Percentiles rank a stretch among this genome's conserved stretches.
phyloP scores from a whole-genome alignment of 345 rosid species.

The Eucalyptus tenuipes region DNA sequence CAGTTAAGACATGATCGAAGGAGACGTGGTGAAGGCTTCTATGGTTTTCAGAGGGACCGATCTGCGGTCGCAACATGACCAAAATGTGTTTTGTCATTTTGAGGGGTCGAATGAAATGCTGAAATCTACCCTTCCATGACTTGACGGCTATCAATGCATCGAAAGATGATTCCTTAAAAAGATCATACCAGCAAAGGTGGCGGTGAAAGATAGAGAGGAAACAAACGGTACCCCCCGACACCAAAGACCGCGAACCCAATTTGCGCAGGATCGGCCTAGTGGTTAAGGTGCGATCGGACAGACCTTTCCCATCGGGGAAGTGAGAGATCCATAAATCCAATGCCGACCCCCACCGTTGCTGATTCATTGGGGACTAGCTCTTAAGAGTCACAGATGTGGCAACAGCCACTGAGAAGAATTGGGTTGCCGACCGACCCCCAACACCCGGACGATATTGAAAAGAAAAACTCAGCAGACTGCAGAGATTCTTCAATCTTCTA shows the following conservation, averaged over 20 bases:
- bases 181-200: neutral
- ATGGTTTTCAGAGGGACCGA: neutral
- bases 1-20: accelerated
- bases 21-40: neutral
- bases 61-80: neutral
- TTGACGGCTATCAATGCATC: neutral
- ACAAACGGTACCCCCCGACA: neutral
- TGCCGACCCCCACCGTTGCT: neutral
- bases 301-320: neutral
- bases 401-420: neutral
- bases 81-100: neutral
- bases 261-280: accelerated
- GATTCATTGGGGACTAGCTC: neutral
- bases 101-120: neutral
- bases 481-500: neutral
- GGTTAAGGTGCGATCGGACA: neutral
- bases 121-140: neutral
- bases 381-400: neutral
- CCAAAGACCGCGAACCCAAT: neutral
- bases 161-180: neutral
- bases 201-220: neutral
- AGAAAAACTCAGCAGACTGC: neutral
- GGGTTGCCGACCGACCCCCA: neutral
- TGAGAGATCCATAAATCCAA: neutral
- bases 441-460: neutral